These are phyloP conservation scores for Glomus cerebriforme DNA, from an alignment of 192 early-diverging fungal species.

Conservation along the genomic window DNA sequence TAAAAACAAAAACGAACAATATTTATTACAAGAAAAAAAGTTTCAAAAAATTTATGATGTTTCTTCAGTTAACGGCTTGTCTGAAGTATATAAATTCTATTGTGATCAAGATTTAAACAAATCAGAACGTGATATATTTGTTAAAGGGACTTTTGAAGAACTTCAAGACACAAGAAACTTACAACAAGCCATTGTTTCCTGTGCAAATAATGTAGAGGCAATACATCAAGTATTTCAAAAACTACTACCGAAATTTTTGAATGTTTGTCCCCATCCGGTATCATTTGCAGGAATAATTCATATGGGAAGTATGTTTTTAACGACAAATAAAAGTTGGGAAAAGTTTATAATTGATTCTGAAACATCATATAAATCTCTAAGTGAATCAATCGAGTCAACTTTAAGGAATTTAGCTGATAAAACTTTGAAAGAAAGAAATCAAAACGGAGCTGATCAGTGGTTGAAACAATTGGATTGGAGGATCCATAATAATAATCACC, in stretches of 20 bases:
- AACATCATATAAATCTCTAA: slow-evolving; percentile 50
- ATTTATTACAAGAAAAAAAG: neutral
- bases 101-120: slow-evolving; percentile 63
- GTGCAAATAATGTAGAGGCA: slow-evolving; percentile 73
- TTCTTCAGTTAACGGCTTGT: slow-evolving; percentile 65
- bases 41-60: slow-evolving; percentile 49
- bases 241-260: slow-evolving; percentile 63
- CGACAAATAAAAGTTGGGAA: slow-evolving; percentile 78
- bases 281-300: slow-evolving; percentile 89
- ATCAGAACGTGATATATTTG: slow-evolving; percentile 54
- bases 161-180: slow-evolving; percentile 55
- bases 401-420: slow-evolving; percentile 49
- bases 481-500: slow-evolving; percentile 47
- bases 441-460: slow-evolving; percentile 71
- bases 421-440: slow-evolving; percentile 42
- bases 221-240: slow-evolving; percentile 67
- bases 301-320: slow-evolving; percentile 85
- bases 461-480: slow-evolving; percentile 79
- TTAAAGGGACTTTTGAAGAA: slow-evolving; percentile 53
- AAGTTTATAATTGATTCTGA: slow-evolving; percentile 68
- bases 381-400: slow-evolving; percentile 48
- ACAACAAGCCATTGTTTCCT: slow-evolving; percentile 67
- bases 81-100: slow-evolving; percentile 75
- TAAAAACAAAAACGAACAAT: neutral
- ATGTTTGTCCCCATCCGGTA: slow-evolving; percentile 89